A percentile compares a stretch with the other conserved stretches of the same genome.
These are phyloP conservation scores for Acidiella bohemica DNA, from an alignment of 495 filamentous ascomycete genomes.

Conservation along the genomic window DNA sequence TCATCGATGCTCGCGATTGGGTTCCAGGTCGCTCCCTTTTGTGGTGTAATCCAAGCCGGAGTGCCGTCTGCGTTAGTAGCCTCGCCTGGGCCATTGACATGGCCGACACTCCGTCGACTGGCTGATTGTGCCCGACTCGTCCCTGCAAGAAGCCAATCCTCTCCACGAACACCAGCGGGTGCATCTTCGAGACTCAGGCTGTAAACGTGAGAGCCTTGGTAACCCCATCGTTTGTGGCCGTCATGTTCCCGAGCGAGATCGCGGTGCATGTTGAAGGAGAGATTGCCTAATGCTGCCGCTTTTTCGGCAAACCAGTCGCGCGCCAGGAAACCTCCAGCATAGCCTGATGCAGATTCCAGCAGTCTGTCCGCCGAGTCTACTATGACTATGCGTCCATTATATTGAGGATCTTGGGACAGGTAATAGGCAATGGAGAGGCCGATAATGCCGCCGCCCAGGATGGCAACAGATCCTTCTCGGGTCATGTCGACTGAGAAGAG, in stretches of 20 bases:
- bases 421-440: conserved; percentile 1
- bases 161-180: background rate
- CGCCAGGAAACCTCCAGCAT: conserved; percentile 1
- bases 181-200: background rate
- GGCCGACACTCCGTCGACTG: background rate
- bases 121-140: conserved; percentile 1
- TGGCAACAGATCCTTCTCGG: background rate
- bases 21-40: background rate
- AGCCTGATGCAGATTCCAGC: background rate
- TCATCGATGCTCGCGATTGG: background rate
- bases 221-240: background rate
- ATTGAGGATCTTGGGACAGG: background rate
- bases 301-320: conserved; percentile 1
- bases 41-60: conserved; percentile 1
- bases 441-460: conserved; percentile 2
- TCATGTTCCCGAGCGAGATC: background rate
- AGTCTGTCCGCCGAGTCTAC: conserved; percentile 1
- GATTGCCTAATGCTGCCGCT: background rate
- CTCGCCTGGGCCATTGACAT: background rate
- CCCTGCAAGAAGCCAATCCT: conserved; percentile 1
- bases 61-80: background rate
- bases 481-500: background rate
- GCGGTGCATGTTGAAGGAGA: background rate
- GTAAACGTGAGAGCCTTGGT: background rate
- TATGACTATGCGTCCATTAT: background rate